A percentile compares a stretch with the other conserved stretches of the same genome.
Evolutionary conservation across 495 filamentous ascomycete species (phyloP).

Genomic region (Lasiosphaeria hispida): DNA sequence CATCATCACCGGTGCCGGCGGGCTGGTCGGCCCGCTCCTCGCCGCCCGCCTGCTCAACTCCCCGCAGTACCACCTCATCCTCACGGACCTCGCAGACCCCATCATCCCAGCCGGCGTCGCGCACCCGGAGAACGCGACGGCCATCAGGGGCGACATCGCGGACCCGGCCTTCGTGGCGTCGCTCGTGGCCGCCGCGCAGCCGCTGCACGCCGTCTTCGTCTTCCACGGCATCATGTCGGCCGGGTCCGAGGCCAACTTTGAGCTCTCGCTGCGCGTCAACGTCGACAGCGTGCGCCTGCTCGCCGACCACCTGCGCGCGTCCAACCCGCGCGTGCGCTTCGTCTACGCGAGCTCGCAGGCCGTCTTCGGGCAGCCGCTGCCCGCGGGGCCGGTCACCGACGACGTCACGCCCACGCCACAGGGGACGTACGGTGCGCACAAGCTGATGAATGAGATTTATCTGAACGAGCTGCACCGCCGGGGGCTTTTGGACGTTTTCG

Average conservation of each 20-base stretch:
- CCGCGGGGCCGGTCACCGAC: slow-evolving; percentile 33
- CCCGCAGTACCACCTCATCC: slow-evolving; percentile 53
- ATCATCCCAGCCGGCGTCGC: slow-evolving; percentile 47
- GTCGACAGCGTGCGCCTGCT: slow-evolving; percentile 66
- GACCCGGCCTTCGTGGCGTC: slow-evolving; percentile 43
- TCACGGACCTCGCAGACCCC: slow-evolving; percentile 64
- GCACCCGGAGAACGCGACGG: slow-evolving; percentile 52
- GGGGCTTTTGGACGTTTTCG: slow-evolving; percentile 64
- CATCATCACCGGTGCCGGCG: slow-evolving; percentile 70
- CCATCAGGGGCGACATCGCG: slow-evolving; percentile 62
- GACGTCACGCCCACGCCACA: slow-evolving; percentile 61
- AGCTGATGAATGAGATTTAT: slow-evolving; percentile 70
- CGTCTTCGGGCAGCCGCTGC: slow-evolving; percentile 42
- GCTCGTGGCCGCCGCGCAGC: slow-evolving; percentile 48
- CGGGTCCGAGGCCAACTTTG: slow-evolving; percentile 73
- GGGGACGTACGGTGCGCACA: slow-evolving; percentile 75
- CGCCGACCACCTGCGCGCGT: slow-evolving; percentile 57
- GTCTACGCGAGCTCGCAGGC: slow-evolving; percentile 56
- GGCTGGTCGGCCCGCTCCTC: slow-evolving; percentile 68
- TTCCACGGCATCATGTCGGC: slow-evolving; percentile 88
- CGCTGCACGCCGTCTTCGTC: slow-evolving; percentile 65
- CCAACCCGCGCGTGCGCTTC: slow-evolving; percentile 60
- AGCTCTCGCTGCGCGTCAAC: slow-evolving; percentile 71
- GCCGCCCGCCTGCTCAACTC: slow-evolving; percentile 59
- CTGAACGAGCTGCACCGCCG: slow-evolving; percentile 75